Evolutionary conservation across 2,329 filamentous ascomycete species (phyloP).

Genomic region (Ophiostoma triangulosporum): DNA sequence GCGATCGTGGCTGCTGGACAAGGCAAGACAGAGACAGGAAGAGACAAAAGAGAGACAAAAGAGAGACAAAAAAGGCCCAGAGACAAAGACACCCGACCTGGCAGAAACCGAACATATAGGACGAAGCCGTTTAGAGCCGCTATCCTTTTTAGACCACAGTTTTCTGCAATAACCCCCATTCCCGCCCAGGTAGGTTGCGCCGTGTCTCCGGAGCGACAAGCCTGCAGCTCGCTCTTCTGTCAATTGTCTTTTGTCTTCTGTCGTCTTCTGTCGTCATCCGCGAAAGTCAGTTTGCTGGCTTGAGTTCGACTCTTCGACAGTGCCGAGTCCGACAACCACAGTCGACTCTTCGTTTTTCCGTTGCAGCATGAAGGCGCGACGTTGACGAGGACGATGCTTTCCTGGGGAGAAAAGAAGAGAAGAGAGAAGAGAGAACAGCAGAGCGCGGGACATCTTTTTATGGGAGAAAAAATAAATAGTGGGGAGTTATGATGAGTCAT

Average conservation of each 20-base stretch:
- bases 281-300: neutral
- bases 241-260: neutral
- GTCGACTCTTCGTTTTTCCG: conserved; percentile 11
- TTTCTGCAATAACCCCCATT: conserved; percentile 1
- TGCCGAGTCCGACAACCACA: neutral
- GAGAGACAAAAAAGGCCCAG: neutral
- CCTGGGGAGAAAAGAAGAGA: conserved; percentile 3
- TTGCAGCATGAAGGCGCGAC: conserved; percentile 17
- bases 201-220: too few relatives aligned
- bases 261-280: neutral
- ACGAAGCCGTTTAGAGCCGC: conserved; percentile 8
- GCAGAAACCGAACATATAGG: neutral
- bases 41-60: neutral
- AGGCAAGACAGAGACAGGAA: neutral
- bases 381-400: conserved; percentile 16
- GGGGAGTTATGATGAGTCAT: neutral
- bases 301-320: neutral
- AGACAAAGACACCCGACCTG: neutral
- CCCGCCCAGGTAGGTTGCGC: neutral
- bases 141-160: conserved; percentile 7
- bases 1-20: neutral
- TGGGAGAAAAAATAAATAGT: neutral
- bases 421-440: neutral
- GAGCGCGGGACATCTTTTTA: conserved; percentile 3
- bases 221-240: neutral